A percentile compares a stretch with the other conserved stretches of the same genome.
These are phyloP conservation scores for Saccharomycopsis fodiens DNA, from an alignment of 805 yeast species.

Conservation along the genomic window DNA sequence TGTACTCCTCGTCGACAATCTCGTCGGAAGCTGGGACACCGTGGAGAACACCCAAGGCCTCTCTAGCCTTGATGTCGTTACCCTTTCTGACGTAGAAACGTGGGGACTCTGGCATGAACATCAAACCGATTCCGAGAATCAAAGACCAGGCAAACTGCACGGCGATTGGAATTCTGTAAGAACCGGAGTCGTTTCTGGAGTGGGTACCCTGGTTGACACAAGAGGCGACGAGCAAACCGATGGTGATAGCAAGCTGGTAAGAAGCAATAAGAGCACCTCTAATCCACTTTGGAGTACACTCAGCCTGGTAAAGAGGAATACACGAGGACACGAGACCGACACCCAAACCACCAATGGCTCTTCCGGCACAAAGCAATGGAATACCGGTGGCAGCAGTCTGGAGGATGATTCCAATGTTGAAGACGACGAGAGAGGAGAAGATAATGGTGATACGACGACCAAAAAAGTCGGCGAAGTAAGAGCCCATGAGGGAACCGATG, in stretches of 20 bases:
- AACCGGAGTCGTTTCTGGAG: slow-evolving; percentile 40
- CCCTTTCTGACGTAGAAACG: slow-evolving; percentile 57
- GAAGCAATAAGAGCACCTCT: slow-evolving; percentile 72
- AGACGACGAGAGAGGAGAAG: slow-evolving; percentile 35
- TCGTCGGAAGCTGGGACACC: slow-evolving; percentile 38
- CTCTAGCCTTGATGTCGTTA: slow-evolving; percentile 45
- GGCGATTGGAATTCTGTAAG: slow-evolving; percentile 69
- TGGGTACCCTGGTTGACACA: slow-evolving; percentile 65
- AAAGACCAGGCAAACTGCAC: slow-evolving; percentile 63
- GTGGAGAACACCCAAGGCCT: slow-evolving; percentile 47
- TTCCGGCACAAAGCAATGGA: slow-evolving; percentile 50
- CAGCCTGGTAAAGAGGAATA: slow-evolving; percentile 72
- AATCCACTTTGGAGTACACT: slow-evolving; percentile 69
- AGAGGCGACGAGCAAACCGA: slow-evolving; percentile 65
- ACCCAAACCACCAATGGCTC: slow-evolving; percentile 63
- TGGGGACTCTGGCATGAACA: slow-evolving; percentile 69
- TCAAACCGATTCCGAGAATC: slow-evolving; percentile 51
- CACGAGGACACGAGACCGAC: slow-evolving; percentile 67
- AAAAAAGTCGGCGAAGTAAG: slow-evolving; percentile 44
- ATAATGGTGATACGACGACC: slow-evolving; percentile 49
- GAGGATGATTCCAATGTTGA: slow-evolving; percentile 44
- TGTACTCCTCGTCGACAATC: slow-evolving; percentile 36
- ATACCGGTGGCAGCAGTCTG: slow-evolving; percentile 40
- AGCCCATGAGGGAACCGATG: slow-evolving; percentile 54
- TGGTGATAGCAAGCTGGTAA: slow-evolving; percentile 65